These are phyloP conservation scores for Panicum hallii DNA, from an alignment of 202 grass and related monocot genomes.

Conservation along the genomic window DNA sequence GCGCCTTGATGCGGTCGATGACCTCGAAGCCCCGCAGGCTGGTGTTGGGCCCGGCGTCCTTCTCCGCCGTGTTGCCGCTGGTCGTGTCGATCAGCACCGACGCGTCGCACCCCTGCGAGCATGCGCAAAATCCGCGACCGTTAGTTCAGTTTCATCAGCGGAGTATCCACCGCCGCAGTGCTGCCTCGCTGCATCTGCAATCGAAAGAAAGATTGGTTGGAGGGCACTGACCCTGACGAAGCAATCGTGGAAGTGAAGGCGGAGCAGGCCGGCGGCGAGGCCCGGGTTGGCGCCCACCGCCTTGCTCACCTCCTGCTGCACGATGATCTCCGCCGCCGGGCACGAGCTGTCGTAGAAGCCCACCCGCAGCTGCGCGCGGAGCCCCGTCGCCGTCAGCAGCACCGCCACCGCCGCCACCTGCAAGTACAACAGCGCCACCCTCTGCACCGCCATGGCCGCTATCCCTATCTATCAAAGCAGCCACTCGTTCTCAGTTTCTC, in stretches of 20 bases:
- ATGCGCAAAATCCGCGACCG: background rate
- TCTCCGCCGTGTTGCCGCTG: constrained; percentile 75
- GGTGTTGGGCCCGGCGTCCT: constrained; percentile 77
- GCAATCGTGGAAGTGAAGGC: constrained; percentile 92
- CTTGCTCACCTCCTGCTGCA: constrained; percentile 76
- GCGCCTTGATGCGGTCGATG: constrained; percentile 68
- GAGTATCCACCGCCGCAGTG: background rate
- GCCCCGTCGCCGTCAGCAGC: constrained; percentile 48
- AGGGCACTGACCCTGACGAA: constrained; percentile 59
- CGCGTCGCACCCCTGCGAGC: constrained; percentile 74
- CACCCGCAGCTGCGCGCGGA: constrained; percentile 60
- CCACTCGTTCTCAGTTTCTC: background rate
- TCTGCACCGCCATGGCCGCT: constrained; percentile 38
- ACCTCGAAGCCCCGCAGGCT: constrained; percentile 93
- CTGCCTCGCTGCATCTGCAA: background rate
- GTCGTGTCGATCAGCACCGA: constrained; percentile 93
- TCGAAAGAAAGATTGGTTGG: too few relatives aligned
- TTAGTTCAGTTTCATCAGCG: background rate
- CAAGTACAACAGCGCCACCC: constrained; percentile 14
- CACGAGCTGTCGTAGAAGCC: constrained; percentile 80
- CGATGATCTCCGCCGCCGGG: constrained; percentile 82
- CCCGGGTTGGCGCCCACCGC: constrained; percentile 54
- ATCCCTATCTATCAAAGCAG: background rate
- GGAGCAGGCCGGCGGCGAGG: constrained; percentile 68
- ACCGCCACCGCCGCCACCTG: constrained; percentile 22